These are phyloP conservation scores for Hippophae gyantsensis DNA, from an alignment of 306 rosid genomes.

Conservation along the genomic window DNA sequence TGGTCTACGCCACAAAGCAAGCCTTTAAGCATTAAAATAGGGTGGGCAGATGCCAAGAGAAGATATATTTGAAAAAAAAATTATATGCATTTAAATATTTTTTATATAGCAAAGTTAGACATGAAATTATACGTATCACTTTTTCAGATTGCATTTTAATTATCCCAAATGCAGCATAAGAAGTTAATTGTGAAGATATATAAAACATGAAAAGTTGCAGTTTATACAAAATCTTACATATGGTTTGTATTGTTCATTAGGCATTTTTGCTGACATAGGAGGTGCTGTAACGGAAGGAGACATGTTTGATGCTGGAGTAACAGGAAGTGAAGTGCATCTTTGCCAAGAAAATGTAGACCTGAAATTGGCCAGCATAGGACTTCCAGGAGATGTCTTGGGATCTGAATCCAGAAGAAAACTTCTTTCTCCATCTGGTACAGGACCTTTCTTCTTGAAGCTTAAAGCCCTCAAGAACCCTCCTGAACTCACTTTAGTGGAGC, in stretches of 20 bases:
- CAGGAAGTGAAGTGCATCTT: slow-evolving; percentile 83
- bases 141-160: neutral
- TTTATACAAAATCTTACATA: slow-evolving; percentile 36
- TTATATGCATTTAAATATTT: no score
- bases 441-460: slow-evolving; percentile 72
- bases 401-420: slow-evolving; percentile 71
- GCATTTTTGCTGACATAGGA: slow-evolving; percentile 63
- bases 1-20: no score
- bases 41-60: no score
- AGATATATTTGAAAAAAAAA: no score
- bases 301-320: slow-evolving; percentile 50
- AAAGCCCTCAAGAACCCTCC: slow-evolving; percentile 60
- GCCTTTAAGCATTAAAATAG: no score
- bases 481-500: slow-evolving; percentile 46
- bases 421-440: slow-evolving; percentile 57
- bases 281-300: slow-evolving; percentile 65
- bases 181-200: slow-evolving; percentile 11
- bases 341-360: slow-evolving; percentile 53
- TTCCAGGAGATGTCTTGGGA: slow-evolving; percentile 35
- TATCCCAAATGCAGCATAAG: slow-evolving; percentile 7
- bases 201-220: slow-evolving; percentile 7
- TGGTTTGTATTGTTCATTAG: slow-evolving; percentile 44
- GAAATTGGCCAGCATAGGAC: slow-evolving; percentile 36
- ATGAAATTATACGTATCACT: neutral
- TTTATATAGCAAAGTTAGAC: neutral